Percentiles rank a stretch among this genome's conserved stretches.
These are phyloP conservation scores for Penicillium sp. DNA, from an alignment of 2,329 filamentous ascomycete species.

Conservation along the genomic window DNA sequence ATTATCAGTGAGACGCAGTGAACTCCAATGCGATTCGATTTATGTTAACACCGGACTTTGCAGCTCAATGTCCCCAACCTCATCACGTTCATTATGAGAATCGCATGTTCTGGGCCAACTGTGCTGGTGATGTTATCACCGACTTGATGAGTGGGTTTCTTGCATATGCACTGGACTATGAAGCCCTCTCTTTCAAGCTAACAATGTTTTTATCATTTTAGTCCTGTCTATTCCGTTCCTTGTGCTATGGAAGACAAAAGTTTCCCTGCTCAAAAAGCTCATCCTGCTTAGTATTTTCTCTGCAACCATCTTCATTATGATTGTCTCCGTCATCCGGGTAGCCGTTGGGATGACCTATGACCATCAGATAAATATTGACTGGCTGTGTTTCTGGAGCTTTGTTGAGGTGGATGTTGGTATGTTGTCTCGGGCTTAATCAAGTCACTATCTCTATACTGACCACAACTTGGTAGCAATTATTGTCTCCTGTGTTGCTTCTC, in stretches of 20 bases:
- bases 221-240: slow-evolving; percentile 19
- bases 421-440: background rate
- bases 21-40: background rate
- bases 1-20: slow-evolving; percentile 13
- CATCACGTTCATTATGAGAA: slow-evolving; percentile 18
- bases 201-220: background rate
- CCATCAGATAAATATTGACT: slow-evolving; percentile 15
- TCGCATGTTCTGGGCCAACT: slow-evolving; percentile 15
- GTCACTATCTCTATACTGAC: background rate
- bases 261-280: slow-evolving; percentile 14
- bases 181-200: background rate
- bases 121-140: slow-evolving; percentile 15
- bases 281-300: slow-evolving; percentile 18
- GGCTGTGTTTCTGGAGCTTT: slow-evolving; percentile 21
- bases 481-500: slow-evolving; percentile 15
- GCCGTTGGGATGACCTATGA: slow-evolving; percentile 9
- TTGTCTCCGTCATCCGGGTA: slow-evolving; percentile 16
- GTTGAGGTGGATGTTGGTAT: slow-evolving; percentile 17
- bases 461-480: slow-evolving; percentile 8
- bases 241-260: slow-evolving; percentile 15
- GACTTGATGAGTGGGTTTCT: slow-evolving; percentile 16
- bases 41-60: background rate
- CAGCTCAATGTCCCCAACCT: slow-evolving; percentile 12
- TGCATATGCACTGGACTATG: background rate
- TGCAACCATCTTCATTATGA: slow-evolving; percentile 16